Base-by-base conservation (phyloP, 2,329 filamentous ascomycete species). In the Cryphonectria parasitica region DNA sequence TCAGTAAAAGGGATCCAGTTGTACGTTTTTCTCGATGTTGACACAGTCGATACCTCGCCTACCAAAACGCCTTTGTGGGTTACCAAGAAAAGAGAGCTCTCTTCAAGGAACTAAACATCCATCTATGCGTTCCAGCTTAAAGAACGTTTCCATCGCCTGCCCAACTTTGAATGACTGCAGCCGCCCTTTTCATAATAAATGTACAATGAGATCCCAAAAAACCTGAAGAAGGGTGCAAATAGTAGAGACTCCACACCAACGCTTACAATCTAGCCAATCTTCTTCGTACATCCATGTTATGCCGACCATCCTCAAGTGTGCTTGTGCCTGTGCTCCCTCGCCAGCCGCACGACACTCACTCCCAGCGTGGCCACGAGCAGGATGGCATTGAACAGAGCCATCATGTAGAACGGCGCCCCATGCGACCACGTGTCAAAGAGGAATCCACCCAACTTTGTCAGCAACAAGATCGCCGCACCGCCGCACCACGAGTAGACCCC, bases 401-500 rank as follows among this genome's bases (percentile, higher is more conserved):
- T 95, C 86, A 98, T 91, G 78, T 94, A 97, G 79, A 99, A 98
- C 0, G 96, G 96, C 15, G 93, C 92, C 0, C 92, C 92, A 2
- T 86, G 86, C 0, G 90, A 91, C 67, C 90, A 83, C 28, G 81
- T 85, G 79, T 99, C 96, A 77, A 98, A 99, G 64, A 98, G 81
- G 52, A 89, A 88, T 0, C 96, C 96, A 17, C 96, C 96, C 4
- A 96, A 80, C 81, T 99, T 99, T 0, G 96, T 98, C 22, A 99
- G 86, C 6, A 98, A 81, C 68, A 99, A 80, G 67, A 99, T 99
- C 0, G 95, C 96, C 0, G 90, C 92, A 19, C 95, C 96, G 15
- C 96, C 96, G 69, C 92, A 94, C 73, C 97, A 88, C 67, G 93
- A 97, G 80, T 99, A 99, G 0, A 98, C 91, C 2, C 96, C 96